Evolutionary conservation across 306 rosid species (phyloP).

Genomic region (Cicer arietinum): DNA sequence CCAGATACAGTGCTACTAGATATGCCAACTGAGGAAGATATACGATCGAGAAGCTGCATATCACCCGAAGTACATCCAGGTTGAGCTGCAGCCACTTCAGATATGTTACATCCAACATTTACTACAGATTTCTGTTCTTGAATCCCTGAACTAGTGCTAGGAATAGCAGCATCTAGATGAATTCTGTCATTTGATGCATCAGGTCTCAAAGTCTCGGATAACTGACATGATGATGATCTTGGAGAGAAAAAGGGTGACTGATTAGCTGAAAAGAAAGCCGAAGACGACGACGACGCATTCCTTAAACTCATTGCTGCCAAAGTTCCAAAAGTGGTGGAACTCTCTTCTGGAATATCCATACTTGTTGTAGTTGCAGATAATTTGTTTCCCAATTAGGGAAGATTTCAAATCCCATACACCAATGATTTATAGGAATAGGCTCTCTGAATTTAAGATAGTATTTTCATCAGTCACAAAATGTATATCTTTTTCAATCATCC

Average conservation of each 20-base stretch:
- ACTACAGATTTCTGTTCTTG: constrained; percentile 58
- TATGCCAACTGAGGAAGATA: constrained; percentile 67
- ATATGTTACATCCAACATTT: constrained; percentile 50
- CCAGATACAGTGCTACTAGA: constrained; percentile 68
- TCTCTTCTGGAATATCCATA: constrained; percentile 82
- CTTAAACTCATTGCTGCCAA: constrained; percentile 65
- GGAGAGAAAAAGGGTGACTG: constrained; percentile 97
- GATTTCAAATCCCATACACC: constrained; percentile 51
- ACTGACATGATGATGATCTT: constrained; percentile 70
- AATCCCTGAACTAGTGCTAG: constrained; percentile 59
- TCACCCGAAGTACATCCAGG: constrained; percentile 57
- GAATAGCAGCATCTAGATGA: constrained; percentile 54
- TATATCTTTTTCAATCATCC: constrained; percentile 16
- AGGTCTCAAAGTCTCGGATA: constrained; percentile 61
- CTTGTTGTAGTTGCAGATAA: constrained; percentile 41
- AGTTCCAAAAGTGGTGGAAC: constrained; percentile 60
- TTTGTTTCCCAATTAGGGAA: constrained; percentile 46
- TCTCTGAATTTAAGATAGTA: constrained; percentile 48
- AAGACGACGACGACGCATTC: constrained; percentile 82
- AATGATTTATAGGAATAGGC: constrained; percentile 33
- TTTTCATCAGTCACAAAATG: constrained; percentile 39
- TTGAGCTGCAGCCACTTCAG: constrained; percentile 60
- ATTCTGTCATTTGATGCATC: constrained; percentile 61
- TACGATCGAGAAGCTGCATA: constrained; percentile 60
- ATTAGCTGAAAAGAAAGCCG: constrained; percentile 79